Conservation (phyloP, 331 rosid species). For the Acacia concinna region DNA sequence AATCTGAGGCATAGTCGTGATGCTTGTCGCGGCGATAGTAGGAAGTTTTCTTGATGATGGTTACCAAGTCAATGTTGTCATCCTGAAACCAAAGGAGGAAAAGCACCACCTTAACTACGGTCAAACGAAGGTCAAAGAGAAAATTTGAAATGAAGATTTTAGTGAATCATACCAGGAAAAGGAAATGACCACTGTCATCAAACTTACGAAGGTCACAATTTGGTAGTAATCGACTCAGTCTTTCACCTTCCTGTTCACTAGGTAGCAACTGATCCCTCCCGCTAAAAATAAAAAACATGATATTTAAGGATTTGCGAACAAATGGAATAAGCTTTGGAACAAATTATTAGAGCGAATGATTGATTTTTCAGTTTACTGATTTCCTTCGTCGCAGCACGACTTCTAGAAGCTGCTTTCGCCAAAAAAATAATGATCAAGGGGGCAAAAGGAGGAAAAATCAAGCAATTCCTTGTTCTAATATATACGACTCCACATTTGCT, state of each 20-base stretch:
- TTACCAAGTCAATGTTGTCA: conserved; percentile 59
- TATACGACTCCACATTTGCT: background rate
- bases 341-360: background rate
- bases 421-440: background rate
- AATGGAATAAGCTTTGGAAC: background rate
- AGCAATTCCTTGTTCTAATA: background rate
- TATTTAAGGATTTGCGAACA: conserved; percentile 3
- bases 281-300: conserved; percentile 50
- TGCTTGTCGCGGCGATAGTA: conserved; percentile 69
- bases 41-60: conserved; percentile 59
- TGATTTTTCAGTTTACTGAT: too few species aligned
- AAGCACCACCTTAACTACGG: conserved; percentile 12
- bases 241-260: conserved; percentile 66
- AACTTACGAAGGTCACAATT: conserved; percentile 64
- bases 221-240: conserved; percentile 47
- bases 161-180: conserved; percentile 65
- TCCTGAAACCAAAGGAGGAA: conserved; percentile 55
- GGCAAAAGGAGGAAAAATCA: background rate
- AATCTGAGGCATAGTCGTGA: conserved; percentile 68
- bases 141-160: background rate
- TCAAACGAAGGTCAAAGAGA: conserved; percentile 1
- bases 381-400: too few species aligned
- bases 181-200: conserved; percentile 70
- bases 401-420: too few species aligned
- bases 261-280: conserved; percentile 78